These are phyloP conservation scores for Cystobasidium ongulense DNA, from an alignment of 768 basidiomycete genomes.

Conservation along the genomic window DNA sequence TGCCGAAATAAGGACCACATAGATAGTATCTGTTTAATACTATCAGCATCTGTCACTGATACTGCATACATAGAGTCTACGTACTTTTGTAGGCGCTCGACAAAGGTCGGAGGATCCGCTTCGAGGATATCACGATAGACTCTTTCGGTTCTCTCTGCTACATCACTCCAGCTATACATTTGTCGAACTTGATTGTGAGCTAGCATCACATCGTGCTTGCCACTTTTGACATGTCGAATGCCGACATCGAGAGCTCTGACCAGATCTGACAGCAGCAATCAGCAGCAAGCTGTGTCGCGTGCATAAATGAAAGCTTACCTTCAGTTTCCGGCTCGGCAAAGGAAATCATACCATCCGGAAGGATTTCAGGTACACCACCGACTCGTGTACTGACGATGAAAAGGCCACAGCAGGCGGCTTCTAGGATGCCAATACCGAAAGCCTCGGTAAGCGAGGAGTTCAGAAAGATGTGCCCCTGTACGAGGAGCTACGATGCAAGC, in stretches of 20 bases:
- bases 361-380: conserved; percentile 88
- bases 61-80: conserved; percentile 31
- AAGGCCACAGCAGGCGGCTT: conserved; percentile 88
- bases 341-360: conserved; percentile 89
- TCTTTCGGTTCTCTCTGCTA: conserved; percentile 68
- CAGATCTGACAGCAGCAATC: conserved; percentile 55
- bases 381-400: conserved; percentile 91
- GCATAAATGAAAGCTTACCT: conserved; percentile 52
- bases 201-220: conserved; percentile 62
- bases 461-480: conserved; percentile 79
- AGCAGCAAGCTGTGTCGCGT: neutral
- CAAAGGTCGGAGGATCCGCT: conserved; percentile 60
- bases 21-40: conserved; percentile 56
- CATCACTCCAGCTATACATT: conserved; percentile 80
- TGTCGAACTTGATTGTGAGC: conserved; percentile 69
- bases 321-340: conserved; percentile 91
- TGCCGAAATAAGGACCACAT: conserved; percentile 72
- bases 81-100: conserved; percentile 68
- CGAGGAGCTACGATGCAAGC: conserved; percentile 57
- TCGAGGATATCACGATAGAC: conserved; percentile 68
- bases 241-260: conserved; percentile 74
- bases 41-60: neutral
- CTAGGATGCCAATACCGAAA: conserved; percentile 93
- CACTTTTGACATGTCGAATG: conserved; percentile 59
- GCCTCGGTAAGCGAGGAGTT: conserved; percentile 93